phyloP scores from a whole-genome alignment of 2,329 filamentous ascomycete genomes.

The Beauveria varroae region DNA sequence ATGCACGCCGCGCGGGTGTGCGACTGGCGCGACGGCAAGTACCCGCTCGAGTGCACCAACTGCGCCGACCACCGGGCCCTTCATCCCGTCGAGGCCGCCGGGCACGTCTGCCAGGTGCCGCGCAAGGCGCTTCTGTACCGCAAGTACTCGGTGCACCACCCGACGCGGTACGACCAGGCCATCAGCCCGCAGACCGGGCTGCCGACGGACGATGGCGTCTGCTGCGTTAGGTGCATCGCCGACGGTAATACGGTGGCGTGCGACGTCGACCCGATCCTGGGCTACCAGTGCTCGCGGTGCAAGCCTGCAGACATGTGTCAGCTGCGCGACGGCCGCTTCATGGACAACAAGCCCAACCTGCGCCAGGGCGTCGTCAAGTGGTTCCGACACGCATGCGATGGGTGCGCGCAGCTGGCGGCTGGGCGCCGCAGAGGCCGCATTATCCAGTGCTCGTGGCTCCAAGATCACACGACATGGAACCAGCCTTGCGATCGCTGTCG shows the following conservation, averaged over 20 bases:
- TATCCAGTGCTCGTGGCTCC: constrained; percentile 18
- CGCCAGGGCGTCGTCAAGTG: constrained; percentile 15
- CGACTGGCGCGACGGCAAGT: constrained; percentile 9
- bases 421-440: background rate
- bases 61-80: constrained; percentile 18
- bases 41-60: constrained; percentile 19
- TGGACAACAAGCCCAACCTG: constrained; percentile 12
- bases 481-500: constrained; percentile 17
- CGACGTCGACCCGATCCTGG: constrained; percentile 18
- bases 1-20: constrained; percentile 12
- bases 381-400: constrained; percentile 20
- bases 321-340: constrained; percentile 6
- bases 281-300: constrained; percentile 16
- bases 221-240: constrained; percentile 13
- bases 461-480: constrained; percentile 16
- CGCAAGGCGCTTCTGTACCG: constrained; percentile 6
- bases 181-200: background rate
- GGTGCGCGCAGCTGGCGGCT: constrained; percentile 14
- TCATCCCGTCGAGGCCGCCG: background rate
- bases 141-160: constrained; percentile 15
- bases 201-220: constrained; percentile 9
- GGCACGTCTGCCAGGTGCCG: constrained; percentile 13
- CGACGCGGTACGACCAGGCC: constrained; percentile 7
- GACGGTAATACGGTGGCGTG: constrained; percentile 16
- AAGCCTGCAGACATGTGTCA: background rate